Percentiles rank a stretch among this genome's conserved stretches.
These are phyloP conservation scores for Plasmodium relictum DNA, from an alignment of 169 alveolate species.

Conservation along the genomic window DNA sequence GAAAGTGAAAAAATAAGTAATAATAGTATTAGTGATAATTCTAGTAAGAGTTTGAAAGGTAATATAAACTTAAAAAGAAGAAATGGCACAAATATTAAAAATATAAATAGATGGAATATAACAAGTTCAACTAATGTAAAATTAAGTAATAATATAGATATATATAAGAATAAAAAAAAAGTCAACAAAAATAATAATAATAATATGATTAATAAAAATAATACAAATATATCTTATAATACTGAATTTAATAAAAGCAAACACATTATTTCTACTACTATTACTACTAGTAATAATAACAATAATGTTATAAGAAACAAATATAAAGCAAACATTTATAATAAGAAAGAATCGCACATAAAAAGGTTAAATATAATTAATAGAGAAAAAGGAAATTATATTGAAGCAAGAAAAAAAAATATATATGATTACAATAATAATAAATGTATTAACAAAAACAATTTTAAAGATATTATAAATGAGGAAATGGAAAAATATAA, in stretches of 20 bases:
- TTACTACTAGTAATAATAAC: neutral
- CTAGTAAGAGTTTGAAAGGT: neutral
- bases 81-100: neutral
- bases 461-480: conserved; percentile 28
- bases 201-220: neutral
- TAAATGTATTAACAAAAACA: no score
- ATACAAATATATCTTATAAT: neutral
- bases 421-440: no score
- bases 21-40: neutral
- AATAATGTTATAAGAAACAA: neutral
- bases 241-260: no score
- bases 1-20: neutral
- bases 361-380: no score
- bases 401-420: no score
- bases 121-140: neutral
- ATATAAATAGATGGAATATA: neutral
- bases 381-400: no score
- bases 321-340: no score
- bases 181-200: neutral
- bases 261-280: neutral
- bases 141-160: neutral
- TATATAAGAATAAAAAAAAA: neutral
- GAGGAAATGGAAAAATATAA: conserved; percentile 70
- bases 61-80: neutral
- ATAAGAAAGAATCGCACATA: no score